Percentiles rank a stretch among this genome's conserved stretches.
phyloP scores from a whole-genome alignment of 352 stramenopile species.

The Lagenidium giganteum region DNA sequence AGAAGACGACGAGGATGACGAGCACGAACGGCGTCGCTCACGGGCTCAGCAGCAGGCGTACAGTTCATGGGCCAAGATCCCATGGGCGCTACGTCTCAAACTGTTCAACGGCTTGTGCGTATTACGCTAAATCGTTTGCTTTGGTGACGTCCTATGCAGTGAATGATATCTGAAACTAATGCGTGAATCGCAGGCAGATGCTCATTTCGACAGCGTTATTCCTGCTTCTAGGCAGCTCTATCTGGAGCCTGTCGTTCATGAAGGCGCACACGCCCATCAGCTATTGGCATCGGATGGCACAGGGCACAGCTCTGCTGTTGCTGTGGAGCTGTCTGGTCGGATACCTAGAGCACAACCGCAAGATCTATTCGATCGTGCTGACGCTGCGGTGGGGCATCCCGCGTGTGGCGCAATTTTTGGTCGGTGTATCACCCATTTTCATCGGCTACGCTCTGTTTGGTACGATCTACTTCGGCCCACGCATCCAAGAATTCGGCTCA shows the following conservation, averaged over 20 bases:
- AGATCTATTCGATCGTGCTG: conserved; percentile 89
- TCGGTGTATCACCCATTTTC: conserved; percentile 86
- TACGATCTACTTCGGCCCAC: conserved; percentile 85
- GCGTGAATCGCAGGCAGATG: conserved; percentile 32
- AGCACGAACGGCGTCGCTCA: neutral
- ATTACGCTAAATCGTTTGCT: neutral
- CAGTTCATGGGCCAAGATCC: conserved; percentile 28
- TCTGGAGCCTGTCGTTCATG: conserved; percentile 68
- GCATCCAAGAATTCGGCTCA: conserved; percentile 71
- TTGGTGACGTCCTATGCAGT: neutral
- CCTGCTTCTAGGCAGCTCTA: conserved; percentile 51
- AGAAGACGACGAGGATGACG: neutral
- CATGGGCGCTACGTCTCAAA: conserved; percentile 47
- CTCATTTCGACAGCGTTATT: conserved; percentile 43
- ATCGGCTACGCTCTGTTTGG: conserved; percentile 86
- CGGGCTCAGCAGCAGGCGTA: neutral
- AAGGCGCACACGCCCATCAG: conserved; percentile 71
- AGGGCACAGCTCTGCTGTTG: conserved; percentile 62
- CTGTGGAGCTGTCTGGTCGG: conserved; percentile 82
- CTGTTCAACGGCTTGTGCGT: conserved; percentile 73
- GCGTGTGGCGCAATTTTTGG: conserved; percentile 81
- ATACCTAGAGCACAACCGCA: conserved; percentile 84
- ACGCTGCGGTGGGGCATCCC: conserved; percentile 79
- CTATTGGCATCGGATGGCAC: conserved; percentile 68
- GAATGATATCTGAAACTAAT: neutral